These are phyloP conservation scores for Colletotrichum eleusines DNA, from an alignment of 2,329 filamentous ascomycete genomes.

Conservation along the genomic window DNA sequence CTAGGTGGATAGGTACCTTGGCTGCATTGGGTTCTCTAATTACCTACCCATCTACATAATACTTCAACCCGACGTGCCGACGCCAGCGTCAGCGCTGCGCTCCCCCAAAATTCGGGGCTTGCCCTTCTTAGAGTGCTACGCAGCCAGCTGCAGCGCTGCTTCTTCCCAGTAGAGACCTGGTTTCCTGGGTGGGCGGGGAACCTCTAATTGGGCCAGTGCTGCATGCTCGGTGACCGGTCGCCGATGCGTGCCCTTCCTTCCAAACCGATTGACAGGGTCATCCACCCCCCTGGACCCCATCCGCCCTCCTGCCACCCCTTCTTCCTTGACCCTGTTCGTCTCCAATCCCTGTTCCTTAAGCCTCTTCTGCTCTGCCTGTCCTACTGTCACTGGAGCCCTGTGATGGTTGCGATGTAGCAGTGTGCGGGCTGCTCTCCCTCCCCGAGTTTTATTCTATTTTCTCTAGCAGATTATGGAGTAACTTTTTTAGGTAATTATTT, in stretches of 20 bases:
- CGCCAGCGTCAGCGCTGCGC: neutral
- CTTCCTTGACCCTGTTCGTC: constrained; percentile 1
- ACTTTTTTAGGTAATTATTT: neutral
- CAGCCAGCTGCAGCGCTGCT: constrained; percentile 11
- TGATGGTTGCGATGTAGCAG: too few species aligned
- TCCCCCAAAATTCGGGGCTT: constrained; percentile 15
- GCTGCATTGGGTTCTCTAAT: neutral
- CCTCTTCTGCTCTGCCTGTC: constrained; percentile 4
- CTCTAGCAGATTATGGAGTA: neutral
- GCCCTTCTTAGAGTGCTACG: neutral
- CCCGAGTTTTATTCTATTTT: neutral
- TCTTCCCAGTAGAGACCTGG: constrained; percentile 15
- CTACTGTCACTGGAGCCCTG: constrained; percentile 30
- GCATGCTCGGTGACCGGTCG: constrained; percentile 40
- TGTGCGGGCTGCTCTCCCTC: constrained; percentile 9
- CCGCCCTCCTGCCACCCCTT: neutral
- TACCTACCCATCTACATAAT: too few species aligned
- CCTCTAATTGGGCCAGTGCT: constrained; percentile 27
- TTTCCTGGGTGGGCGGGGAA: constrained; percentile 26
- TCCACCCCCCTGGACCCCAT: constrained; percentile 2
- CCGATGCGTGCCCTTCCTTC: constrained; percentile 22
- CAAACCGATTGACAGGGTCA: constrained; percentile 4
- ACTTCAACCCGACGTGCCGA: constrained; percentile 5
- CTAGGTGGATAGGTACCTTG: neutral
- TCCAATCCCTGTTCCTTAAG: too few species aligned